A percentile compares a stretch with the other conserved stretches of the same genome.
These are phyloP conservation scores for Lunularia cruciata DNA, from an alignment of 225 moss, liverwort and hornwort species.

Conservation along the genomic window DNA sequence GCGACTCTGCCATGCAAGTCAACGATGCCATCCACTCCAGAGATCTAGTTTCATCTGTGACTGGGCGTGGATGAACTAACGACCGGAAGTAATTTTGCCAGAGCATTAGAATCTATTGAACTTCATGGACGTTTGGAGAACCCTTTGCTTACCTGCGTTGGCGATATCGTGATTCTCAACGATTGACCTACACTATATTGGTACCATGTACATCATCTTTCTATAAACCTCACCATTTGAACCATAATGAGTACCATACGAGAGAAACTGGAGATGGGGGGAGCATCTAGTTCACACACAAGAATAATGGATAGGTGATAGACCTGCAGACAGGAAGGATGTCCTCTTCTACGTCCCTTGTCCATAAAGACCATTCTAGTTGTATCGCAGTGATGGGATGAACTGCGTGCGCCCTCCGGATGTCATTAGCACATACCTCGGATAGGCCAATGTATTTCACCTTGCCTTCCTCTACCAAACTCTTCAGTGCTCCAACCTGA, in stretches of 20 bases:
- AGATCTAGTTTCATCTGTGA: too few species aligned
- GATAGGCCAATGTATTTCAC: slow-evolving; percentile 43
- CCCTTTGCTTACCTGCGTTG: too few species aligned
- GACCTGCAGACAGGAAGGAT: slow-evolving; percentile 33
- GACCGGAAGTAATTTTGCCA: background rate
- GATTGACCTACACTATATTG: too few species aligned
- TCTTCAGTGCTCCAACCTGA: slow-evolving; percentile 36
- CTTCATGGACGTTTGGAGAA: too few species aligned
- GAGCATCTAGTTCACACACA: background rate
- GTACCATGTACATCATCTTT: too few species aligned
- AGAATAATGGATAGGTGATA: background rate
- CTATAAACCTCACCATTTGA: too few species aligned
- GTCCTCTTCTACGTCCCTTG: slow-evolving; percentile 33
- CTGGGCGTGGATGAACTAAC: too few species aligned
- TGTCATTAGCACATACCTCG: slow-evolving; percentile 25
- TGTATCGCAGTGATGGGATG: slow-evolving; percentile 44
- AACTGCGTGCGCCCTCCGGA: slow-evolving; percentile 38
- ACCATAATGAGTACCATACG: background rate
- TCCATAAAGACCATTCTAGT: slow-evolving; percentile 37
- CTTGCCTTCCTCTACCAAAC: slow-evolving; percentile 41
- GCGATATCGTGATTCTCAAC: too few species aligned
- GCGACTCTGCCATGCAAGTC: too few species aligned
- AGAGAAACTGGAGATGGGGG: too few species aligned
- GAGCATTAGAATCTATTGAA: background rate
- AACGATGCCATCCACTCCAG: too few species aligned